A percentile compares a stretch with the other conserved stretches of the same genome.
Evolutionary conservation across 371 early-diverging fungal genomes (phyloP).

Genomic region (Mucor racemosus): DNA sequence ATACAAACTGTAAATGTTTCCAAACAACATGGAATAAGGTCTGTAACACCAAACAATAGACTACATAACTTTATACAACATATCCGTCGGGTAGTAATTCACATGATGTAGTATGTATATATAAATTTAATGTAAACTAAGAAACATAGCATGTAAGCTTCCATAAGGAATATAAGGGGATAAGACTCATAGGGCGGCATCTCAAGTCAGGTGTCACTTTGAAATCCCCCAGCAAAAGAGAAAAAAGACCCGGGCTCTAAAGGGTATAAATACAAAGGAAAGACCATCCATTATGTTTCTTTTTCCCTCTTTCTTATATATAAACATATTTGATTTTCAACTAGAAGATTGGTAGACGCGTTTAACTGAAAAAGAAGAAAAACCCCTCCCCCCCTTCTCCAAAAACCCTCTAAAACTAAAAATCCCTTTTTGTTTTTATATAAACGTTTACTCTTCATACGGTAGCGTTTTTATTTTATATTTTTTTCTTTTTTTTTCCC

Average conservation of each 20-base stretch:
- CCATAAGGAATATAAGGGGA: neutral
- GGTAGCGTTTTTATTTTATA: slow-evolving; percentile 28
- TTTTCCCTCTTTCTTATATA: slow-evolving; percentile 2
- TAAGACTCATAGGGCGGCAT: neutral
- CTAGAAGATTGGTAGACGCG: slow-evolving; percentile 14
- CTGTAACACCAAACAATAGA: neutral
- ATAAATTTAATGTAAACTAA: neutral
- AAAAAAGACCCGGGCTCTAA: neutral
- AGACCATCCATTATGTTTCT: neutral
- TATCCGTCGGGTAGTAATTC: neutral
- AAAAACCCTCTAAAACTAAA: slow-evolving; percentile 24
- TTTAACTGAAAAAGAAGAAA: neutral
- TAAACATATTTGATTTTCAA: slow-evolving; percentile 6
- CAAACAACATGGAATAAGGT: neutral
- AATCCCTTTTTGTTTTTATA: slow-evolving; percentile 29
- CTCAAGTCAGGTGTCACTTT: slow-evolving; percentile 1
- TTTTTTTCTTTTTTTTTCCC: slow-evolving; percentile 21
- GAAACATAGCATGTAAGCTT: neutral
- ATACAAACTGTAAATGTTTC: neutral
- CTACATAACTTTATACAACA: neutral
- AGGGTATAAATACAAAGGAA: neutral
- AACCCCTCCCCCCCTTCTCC: neutral
- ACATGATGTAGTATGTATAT: neutral
- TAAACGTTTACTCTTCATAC: slow-evolving; percentile 21
- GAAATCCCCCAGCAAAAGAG: neutral